Evolutionary conservation across 129 eudicot genomes (phyloP).

Genomic region (Pseudognaphalium luteoalbum): DNA sequence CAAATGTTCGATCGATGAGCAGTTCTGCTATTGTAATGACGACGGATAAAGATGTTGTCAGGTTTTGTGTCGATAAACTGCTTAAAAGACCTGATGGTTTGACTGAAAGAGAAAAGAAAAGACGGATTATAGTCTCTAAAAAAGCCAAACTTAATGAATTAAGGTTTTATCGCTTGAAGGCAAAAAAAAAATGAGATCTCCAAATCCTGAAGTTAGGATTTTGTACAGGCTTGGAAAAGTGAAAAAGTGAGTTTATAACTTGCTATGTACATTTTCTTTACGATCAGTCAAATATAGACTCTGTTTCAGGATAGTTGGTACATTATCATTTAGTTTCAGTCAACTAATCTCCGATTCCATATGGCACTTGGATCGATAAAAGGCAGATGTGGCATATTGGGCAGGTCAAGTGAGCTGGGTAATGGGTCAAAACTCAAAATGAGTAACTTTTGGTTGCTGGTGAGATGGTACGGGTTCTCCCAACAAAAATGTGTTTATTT

Average conservation of each 20-base stretch:
- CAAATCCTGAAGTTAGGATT: conserved; percentile 87
- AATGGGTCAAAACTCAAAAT: background rate
- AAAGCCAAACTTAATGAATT: conserved; percentile 78
- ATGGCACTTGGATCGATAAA: background rate
- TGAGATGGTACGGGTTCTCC: background rate
- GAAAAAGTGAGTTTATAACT: conserved; percentile 21
- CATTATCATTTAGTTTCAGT: conserved; percentile 2
- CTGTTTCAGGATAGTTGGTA: background rate
- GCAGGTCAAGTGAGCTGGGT: background rate
- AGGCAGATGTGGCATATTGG: background rate
- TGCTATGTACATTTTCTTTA: background rate
- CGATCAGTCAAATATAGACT: background rate
- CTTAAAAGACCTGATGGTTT: conserved; percentile 28
- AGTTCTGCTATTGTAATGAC: conserved; percentile 71
- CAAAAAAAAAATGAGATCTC: conserved; percentile 93
- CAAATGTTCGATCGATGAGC: conserved; percentile 44
- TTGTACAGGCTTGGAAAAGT: conserved; percentile 93
- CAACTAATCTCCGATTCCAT: background rate
- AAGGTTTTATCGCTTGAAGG: conserved; percentile 82
- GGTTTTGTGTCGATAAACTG: conserved; percentile 49
- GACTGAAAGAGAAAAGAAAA: conserved; percentile 34
- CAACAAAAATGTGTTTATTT: background rate
- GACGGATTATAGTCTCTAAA: conserved; percentile 47
- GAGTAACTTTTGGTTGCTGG: background rate
- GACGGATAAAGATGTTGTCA: conserved; percentile 53